phyloP scores from a whole-genome alignment of 495 filamentous ascomycete species.

The Penicillium crystallinum region DNA sequence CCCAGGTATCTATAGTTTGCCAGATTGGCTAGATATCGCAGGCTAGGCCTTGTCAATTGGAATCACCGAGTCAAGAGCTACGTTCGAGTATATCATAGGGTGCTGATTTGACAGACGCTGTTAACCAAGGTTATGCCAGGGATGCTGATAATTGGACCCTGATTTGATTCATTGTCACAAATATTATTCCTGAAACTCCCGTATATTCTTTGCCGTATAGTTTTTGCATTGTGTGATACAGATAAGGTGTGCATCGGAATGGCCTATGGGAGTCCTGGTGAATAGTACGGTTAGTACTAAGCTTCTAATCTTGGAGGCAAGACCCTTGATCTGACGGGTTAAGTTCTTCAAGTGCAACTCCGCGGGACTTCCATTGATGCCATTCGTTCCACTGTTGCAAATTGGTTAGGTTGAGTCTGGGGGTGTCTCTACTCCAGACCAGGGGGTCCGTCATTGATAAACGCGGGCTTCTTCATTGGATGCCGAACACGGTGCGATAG shows the following conservation, averaged over 20 bases:
- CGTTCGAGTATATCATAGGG: conserved; percentile 4
- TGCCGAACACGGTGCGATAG: conserved; percentile 8
- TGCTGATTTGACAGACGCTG: conserved; percentile 13
- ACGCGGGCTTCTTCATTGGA: conserved; percentile 20
- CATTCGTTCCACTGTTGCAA: background rate
- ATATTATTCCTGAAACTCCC: background rate
- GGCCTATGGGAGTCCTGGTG: conserved; percentile 1
- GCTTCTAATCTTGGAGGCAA: background rate
- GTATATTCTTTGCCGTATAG: background rate
- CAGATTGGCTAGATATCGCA: background rate
- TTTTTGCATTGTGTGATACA: background rate
- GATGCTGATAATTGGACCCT: background rate
- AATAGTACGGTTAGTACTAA: background rate
- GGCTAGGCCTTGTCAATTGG: background rate
- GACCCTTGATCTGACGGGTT: conserved; percentile 4
- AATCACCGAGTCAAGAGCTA: conserved; percentile 7
- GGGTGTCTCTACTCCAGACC: background rate
- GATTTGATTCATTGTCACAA: background rate
- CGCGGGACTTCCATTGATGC: background rate
- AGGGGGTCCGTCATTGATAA: conserved; percentile 13
- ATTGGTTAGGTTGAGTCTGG: background rate
- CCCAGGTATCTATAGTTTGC: background rate
- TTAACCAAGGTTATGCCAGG: background rate
- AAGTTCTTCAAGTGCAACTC: background rate
- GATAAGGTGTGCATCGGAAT: conserved; percentile 12